Evolutionary conservation across 140 eudicot species (phyloP), one percentile per base, ranked within the genome.

Genomic region (Bidens hawaiensis): DNA sequence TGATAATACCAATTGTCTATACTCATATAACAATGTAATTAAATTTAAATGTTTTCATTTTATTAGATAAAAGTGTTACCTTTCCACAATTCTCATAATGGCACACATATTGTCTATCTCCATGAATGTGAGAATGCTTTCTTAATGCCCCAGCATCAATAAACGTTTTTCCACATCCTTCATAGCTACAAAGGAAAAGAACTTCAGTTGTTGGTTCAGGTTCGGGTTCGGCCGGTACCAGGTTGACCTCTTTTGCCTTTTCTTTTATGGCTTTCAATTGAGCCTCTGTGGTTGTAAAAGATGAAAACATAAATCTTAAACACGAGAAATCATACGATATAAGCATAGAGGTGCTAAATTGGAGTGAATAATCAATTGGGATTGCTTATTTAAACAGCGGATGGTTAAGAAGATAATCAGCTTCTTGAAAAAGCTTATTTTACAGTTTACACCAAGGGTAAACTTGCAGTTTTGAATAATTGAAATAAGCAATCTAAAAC

Each of bases 171-270:
- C 97, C 97, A 79, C 97, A 90, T 23, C 95, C 95, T 75, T 86
- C 97, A 69, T 83, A 84, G 56, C 97, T 90, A 65, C 97, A 90
- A n/a, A 90, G 94, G 75, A 90, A 90, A 56, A 90, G 94, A 77
- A 90, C 95, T 67, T 86, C 97, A 9, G 97, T 79, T 31, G 97
- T 83, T 46, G 97, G 95, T 69, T 90, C 97, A 3, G 95, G 97
- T 71, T 86, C 95, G 14, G 94, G 81, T 60, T 86, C 95, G 14
- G 94, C 79, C 57, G 79, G 85, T 41, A 61, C 70, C 21, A 50
- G 76, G 30, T 81, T 85, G 23, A 87, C 79, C 65, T 83, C 94
- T 75, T 79, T 78, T 12, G 78, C 15, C 50, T 79, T 80, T 70
- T 89, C 97, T 67, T 76, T 83, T 66, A 86, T 68, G 43, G 82